Evolutionary conservation across 73 alveolate species (phyloP), one percentile per base, ranked within the genome.

Genomic region (Paramecium primaurelia): DNA sequence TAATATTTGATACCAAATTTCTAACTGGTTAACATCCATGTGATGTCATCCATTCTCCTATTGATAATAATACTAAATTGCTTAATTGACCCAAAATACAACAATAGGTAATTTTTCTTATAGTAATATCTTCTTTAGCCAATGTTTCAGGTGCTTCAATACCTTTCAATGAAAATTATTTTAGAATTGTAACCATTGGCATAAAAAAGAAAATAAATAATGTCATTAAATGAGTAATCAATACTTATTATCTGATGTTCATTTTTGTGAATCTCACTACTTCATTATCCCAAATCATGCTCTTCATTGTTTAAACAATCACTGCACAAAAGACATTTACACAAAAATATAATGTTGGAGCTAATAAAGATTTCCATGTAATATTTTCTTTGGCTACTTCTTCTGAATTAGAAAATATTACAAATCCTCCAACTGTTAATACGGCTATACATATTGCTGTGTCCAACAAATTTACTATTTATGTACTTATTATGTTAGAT

Each of bases 11-110:
- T 75, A 75, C 88, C 91, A 80, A 40, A 80, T 80, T 80, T 80
- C 91, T 80, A 47, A 80, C 91, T 80, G 91, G 91, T 25, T 47
- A 10, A 18, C 91, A 80, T 10, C 91, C 91, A 80, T 80, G 91
- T 10, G 77, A 44, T 42, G 91, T 80, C 75, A 80, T 20, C 91
- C 91, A 80, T 80, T 80, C 91, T 49, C 47, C 91, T 45, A 80
- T 32, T 11, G 77, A 12, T 45, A 80, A n/a, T 80, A 80, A 25
- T 47, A 49, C 18, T 25, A 80, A 80, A 22, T 80, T 80, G 75
- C 77, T 25, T 26, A 80, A 80, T 80, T 80, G 58, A 26, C 91
- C 91, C 42, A 80, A 80, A 44, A 80, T 80, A 44, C 91, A 80
- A 45, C 77, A n/a, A 80, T 80, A 80, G 4, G 75, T 80, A 3